Evolutionary conservation across 1,284 basidiomycete genomes (phyloP).

Genomic region (Ganoderma sinense): DNA sequence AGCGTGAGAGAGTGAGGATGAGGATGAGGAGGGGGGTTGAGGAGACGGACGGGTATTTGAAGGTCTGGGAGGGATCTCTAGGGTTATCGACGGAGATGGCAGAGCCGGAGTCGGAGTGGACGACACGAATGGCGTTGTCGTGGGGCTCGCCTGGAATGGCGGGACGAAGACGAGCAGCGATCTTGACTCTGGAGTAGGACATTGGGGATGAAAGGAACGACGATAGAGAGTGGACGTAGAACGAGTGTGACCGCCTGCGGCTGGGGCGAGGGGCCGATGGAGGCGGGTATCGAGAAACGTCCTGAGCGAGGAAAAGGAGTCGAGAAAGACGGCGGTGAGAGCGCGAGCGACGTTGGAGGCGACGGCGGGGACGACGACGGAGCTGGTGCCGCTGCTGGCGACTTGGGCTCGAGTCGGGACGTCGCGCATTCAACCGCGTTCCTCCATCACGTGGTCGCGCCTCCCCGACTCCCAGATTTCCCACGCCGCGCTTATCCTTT

Average conservation of each 20-base stretch:
- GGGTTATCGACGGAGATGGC: slow-evolving; percentile 72
- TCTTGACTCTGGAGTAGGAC: slow-evolving; percentile 48
- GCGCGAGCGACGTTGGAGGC: not conserved
- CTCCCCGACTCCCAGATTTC: not conserved
- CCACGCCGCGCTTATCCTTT: not conserved
- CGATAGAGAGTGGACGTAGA: not conserved
- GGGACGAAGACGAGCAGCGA: slow-evolving; percentile 73
- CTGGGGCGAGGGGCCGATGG: not conserved
- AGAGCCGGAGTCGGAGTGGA: slow-evolving; percentile 48
- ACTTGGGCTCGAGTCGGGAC: too few species aligned
- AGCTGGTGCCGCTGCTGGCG: too few species aligned
- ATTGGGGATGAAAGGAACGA: slow-evolving; percentile 10
- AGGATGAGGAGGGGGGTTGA: slow-evolving; percentile 40
- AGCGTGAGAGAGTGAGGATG: not conserved
- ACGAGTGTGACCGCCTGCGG: not conserved
- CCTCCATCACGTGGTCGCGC: slow-evolving; percentile 3
- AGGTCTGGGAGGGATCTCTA: slow-evolving; percentile 66
- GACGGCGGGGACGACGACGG: not conserved
- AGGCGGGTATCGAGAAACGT: not conserved
- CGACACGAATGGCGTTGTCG: slow-evolving; percentile 66
- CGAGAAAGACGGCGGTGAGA: not conserved
- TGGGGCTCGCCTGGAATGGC: slow-evolving; percentile 63
- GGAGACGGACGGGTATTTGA: slow-evolving; percentile 70
- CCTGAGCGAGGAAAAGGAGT: not conserved
- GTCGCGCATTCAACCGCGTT: not conserved